Evolutionary conservation across 768 basidiomycete genomes (phyloP).

Genomic region (Trichaptum fuscoviolaceum): DNA sequence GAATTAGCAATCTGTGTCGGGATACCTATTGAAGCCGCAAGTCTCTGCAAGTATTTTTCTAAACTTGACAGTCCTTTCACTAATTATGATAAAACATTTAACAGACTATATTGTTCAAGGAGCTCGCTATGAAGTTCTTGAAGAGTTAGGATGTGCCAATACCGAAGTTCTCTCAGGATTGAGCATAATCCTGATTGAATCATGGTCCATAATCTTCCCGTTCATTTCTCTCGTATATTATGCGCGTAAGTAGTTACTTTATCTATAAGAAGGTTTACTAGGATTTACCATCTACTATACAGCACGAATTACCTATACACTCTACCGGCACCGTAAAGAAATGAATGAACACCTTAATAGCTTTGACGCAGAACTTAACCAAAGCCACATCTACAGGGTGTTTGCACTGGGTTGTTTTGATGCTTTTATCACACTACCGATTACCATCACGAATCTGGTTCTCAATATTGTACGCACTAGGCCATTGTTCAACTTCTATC

Average conservation of each 20-base stretch:
- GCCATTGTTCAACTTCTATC: neutral
- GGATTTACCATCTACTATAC: neutral
- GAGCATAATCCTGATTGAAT: neutral
- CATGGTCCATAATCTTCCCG: neutral
- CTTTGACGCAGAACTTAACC: neutral
- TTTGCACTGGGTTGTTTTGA: neutral
- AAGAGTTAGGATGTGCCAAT: neutral
- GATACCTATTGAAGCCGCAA: neutral
- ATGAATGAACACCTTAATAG: neutral
- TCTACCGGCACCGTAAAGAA: neutral
- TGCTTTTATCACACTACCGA: neutral
- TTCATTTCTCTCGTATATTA: neutral
- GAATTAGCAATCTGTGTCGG: neutral
- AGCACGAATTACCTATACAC: neutral
- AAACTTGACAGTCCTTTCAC: no score
- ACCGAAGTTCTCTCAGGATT: neutral
- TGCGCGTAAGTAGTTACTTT: neutral
- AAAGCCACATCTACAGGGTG: neutral
- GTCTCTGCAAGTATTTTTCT: neutral
- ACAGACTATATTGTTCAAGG: constrained; percentile 2
- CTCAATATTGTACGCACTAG: neutral
- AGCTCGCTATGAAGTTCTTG: neutral
- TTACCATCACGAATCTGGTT: neutral
- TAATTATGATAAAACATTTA: neutral
- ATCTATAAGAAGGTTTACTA: neutral